Evolutionary conservation across 208 protist genomes (phyloP), one percentile per base, ranked within the genome.

Genomic region (Vickermania ingenoplastis): DNA sequence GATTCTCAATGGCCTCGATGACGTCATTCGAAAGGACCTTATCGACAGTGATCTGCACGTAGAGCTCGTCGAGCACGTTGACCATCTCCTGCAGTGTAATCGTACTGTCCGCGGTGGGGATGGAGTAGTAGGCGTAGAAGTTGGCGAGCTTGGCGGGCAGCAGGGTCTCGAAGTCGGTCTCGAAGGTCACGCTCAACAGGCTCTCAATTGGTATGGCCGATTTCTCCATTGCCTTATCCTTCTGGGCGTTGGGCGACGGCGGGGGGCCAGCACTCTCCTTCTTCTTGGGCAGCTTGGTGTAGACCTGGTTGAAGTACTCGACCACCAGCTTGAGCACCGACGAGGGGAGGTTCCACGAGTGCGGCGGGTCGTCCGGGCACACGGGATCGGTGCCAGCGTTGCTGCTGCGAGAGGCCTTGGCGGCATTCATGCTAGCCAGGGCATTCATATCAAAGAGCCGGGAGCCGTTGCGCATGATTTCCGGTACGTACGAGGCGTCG

Each of bases 11-110:
- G 30, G 54, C 55, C 41, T 57, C 71, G 50, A 91, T 84, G 30
- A 74, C 63, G 0, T 65, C 63, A 1, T 85, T 41, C 1, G 69
- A 53, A 13, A 87, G 56, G 25, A 68, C 5, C 23, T 63, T 80
- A 55, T 89, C 81, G 13, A 86, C 66, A 23, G 71, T 65, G 24
- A 69, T 63, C 64, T 81, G 65, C 21, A 79, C 59, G 67, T 92
- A 92, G 69, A 75, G 75, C 76, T 92, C 85, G 55, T 92, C 81
- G 28, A 92, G 54, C 53, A 84, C 72, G 69, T 92, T 92, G 25
- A 92, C 79, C 59, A 89, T 80, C 70, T 92, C 85, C 72, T 92
- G 85, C 30, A 89, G 62, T 13, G 85, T 92, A 57, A 92, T 87
- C 53, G 77, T 86, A 59, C 73, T 68, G 26, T 83, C 81, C 13